Evolutionary conservation across 163 green algal species (phyloP).

Genomic region (Volvox carteri): DNA sequence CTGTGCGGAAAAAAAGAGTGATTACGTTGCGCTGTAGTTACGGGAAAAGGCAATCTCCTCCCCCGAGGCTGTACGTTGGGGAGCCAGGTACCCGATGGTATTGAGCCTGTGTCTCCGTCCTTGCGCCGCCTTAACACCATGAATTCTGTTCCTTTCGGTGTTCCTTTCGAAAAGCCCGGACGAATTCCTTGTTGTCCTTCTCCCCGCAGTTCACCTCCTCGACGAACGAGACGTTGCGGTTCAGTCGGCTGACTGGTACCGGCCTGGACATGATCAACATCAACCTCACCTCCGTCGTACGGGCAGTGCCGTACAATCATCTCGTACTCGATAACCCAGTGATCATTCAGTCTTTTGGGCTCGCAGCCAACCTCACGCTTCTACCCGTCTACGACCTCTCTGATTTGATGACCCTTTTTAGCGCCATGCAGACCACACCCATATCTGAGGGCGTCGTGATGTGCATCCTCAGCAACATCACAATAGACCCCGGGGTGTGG

Average conservation of each 20-base stretch:
- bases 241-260: neutral
- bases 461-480: slow-evolving; percentile 41
- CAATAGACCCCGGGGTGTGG: slow-evolving; percentile 17
- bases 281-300: neutral
- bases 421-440: neutral
- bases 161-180: too few species aligned
- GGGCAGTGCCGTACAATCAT: neutral
- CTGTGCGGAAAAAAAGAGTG: too few species aligned
- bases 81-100: too few species aligned
- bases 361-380: neutral
- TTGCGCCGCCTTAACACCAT: neutral
- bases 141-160: too few species aligned
- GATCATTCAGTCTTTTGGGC: neutral
- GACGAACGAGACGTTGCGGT: slow-evolving; percentile 9
- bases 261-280: slow-evolving; percentile 24
- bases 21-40: too few species aligned
- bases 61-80: too few species aligned
- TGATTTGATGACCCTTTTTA: slow-evolving; percentile 19
- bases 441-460: neutral
- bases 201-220: neutral
- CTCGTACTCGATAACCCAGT: slow-evolving; percentile 11
- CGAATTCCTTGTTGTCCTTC: too few species aligned
- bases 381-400: slow-evolving; percentile 23
- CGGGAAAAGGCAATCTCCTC: too few species aligned
- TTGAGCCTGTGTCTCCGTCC: neutral